Base-by-base conservation (phyloP, 441 rosid genomes). In the Codiaeum variegatum region DNA sequence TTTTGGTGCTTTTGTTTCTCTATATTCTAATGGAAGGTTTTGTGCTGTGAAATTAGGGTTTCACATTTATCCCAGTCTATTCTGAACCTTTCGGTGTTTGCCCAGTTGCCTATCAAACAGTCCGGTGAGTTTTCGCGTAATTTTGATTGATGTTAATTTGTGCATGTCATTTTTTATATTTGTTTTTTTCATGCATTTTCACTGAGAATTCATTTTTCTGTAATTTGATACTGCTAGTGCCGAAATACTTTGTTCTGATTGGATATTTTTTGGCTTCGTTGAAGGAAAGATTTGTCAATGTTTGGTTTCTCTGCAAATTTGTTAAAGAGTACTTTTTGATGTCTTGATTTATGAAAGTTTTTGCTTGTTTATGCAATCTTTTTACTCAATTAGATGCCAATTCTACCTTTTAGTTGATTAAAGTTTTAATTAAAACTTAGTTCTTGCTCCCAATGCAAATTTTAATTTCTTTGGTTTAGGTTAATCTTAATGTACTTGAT, bases 1-100 rank as follows among this genome's bases (percentile, higher is more conserved):
- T 59, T 65, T 76, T 34, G 32, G 26, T 24, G 51, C n/a, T 54
- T 66, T 77, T 36, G 36, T 73, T 64, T 70, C 61, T 36, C 36
- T 42, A 64, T 84, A 8, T 74, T 69, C 84, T 88, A 77, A 84
- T 77, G 79, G 73, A 75, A 79, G 80, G 76, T 80, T 80, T 81
- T 84, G 47, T 79, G 72, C 66, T 72, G 79, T 76, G 76, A 73
- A 86, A 77, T 85, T 85, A 86, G 92, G 93, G 88, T 83, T 85
- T 82, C 68, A 40, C 73, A 18, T 63, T n/a, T 62, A 44, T 62
- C 40, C 46, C 49, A 40, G 62, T 71, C 73, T 42, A 60, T 75
- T 75, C 46, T 62, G 70, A 59, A 36, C 70, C 40, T 64, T 70
- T 74, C 49, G 75, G 38, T 64, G 28, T 13, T 67, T 32, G 32